phyloP scores from a whole-genome alignment of 1,284 basidiomycete genomes.

The Austroboletus niveus region DNA sequence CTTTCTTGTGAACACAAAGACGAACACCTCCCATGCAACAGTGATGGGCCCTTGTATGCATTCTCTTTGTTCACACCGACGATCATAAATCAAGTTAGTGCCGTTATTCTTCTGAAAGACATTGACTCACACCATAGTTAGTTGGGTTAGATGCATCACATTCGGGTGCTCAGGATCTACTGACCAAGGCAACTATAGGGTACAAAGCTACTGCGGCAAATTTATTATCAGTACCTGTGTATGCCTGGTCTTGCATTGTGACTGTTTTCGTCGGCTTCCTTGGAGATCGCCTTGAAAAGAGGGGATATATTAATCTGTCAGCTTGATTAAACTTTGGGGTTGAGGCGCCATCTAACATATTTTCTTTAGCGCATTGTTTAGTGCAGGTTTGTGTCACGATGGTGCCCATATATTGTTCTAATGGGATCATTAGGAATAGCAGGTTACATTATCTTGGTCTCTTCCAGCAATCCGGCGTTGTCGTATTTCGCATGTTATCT shows the following conservation, averaged over 20 bases:
- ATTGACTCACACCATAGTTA: constrained; percentile 1
- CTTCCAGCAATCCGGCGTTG: constrained; percentile 42
- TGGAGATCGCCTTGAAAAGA: constrained; percentile 45
- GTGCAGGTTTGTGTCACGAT: constrained; percentile 25
- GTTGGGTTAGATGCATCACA: constrained; percentile 16
- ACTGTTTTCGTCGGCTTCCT: constrained; percentile 47
- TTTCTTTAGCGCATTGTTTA: constrained; percentile 32
- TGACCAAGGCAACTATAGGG: constrained; percentile 26
- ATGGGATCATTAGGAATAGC: constrained; percentile 31
- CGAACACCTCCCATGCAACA: constrained; percentile 12
- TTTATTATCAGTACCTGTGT: constrained; percentile 52
- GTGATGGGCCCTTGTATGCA: constrained; percentile 51
- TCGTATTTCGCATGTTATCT: constrained; percentile 48
- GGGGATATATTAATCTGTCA: constrained; percentile 49
- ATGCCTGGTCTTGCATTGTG: constrained; percentile 49
- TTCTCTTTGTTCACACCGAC: constrained; percentile 57
- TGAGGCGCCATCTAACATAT: constrained; percentile 1
- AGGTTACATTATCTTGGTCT: constrained; percentile 53
- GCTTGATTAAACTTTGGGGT: constrained; percentile 13
- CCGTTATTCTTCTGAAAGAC: background rate
- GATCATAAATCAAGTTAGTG: constrained; percentile 45
- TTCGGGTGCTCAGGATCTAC: background rate
- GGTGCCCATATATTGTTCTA: background rate
- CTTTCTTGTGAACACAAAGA: background rate
- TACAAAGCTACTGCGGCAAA: constrained; percentile 52